Evolutionary conservation across 2,329 filamentous ascomycete species (phyloP), one percentile per base, ranked within the genome.

Genomic region (Stagonosporopsis vannaccii): DNA sequence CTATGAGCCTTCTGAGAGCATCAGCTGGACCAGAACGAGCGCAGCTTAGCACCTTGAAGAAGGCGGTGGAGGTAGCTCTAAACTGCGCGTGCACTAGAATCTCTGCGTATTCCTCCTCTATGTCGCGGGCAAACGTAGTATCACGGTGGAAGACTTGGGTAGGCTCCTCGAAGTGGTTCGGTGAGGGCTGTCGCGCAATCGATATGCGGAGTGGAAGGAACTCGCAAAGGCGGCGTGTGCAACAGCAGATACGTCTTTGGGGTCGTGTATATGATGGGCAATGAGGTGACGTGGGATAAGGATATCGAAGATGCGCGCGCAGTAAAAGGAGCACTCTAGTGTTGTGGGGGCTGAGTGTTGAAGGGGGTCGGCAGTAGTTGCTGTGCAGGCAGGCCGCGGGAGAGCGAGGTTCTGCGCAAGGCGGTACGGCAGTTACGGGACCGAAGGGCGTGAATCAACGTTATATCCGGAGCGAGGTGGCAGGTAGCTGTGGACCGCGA

Each of bases 351-450:
- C 19, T 39, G 53, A 46, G 47, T 15, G 37, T 46, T 28, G 47
- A 41, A 56, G 46, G 41, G 52, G 41, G 40, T 51, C 46, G 47
- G 46, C 35, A 51, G 48, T 35, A 46, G 50, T 51, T 42, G 52
- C 52, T 56, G 44, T 54, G 40, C 26, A 49, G 37, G 37, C n/a
- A 20, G 25, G 25, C 33, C 26, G 46, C 45, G 41, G 52, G 40
- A 56, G 53, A 45, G 36, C 37, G 47, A 56, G 47, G 35, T 56
- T 40, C 36, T 47, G 42, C 35, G 41, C 52, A 49, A 42, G 52
- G 41, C 52, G 46, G 47, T 46, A 43, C 53, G 47, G 53, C 47
- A 56, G 36, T 15, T 47, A 51, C 43, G 43, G 43, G 33, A 35
- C 42, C 53, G 47, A 43, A 33, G 41, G 46, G 40, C 46, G 45